phyloP scores from a whole-genome alignment of 805 yeast genomes.

The Scheffersomyces ergatensis region DNA sequence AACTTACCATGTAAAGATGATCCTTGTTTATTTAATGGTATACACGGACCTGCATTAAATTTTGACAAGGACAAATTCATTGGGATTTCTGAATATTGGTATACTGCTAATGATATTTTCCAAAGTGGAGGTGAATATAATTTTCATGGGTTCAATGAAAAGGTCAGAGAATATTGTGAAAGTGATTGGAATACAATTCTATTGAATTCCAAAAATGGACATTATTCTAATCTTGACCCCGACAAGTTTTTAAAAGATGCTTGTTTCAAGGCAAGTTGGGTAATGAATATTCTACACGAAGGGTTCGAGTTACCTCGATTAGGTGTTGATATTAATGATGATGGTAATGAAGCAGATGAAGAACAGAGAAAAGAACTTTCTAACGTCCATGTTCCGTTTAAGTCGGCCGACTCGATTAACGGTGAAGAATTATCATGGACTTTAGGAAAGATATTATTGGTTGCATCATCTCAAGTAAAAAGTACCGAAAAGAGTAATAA shows the following conservation, averaged over 20 bases:
- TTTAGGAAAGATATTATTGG: slow-evolving; percentile 78
- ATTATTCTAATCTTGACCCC: slow-evolving; percentile 56
- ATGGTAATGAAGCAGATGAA: slow-evolving; percentile 16
- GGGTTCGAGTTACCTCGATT: slow-evolving; percentile 86
- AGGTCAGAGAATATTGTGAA: slow-evolving; percentile 72
- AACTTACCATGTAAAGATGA: slow-evolving; percentile 79
- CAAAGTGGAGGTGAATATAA: slow-evolving; percentile 87
- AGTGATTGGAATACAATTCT: slow-evolving; percentile 64
- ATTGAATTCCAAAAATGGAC: slow-evolving; percentile 50
- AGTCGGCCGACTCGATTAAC: slow-evolving; percentile 74
- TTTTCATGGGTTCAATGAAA: slow-evolving; percentile 62
- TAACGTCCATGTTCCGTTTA: slow-evolving; percentile 59
- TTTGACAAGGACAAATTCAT: slow-evolving; percentile 78
- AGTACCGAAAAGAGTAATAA: slow-evolving; percentile 9
- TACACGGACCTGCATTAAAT: slow-evolving; percentile 87
- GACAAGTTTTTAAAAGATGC: slow-evolving; percentile 58
- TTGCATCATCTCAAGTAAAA: slow-evolving; percentile 70
- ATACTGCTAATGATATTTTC: slow-evolving; percentile 90
- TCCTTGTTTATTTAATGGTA: slow-evolving; percentile 93
- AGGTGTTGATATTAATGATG: slow-evolving; percentile 45
- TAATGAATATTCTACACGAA: slow-evolving; percentile 81
- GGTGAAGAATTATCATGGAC: slow-evolving; percentile 96
- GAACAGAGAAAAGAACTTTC: slow-evolving; percentile 26
- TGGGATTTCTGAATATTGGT: slow-evolving; percentile 97
- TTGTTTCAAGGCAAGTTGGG: slow-evolving; percentile 96